phyloP scores from a whole-genome alignment of 169 alveolate genomes.

The Plasmodium gallinaceum region DNA sequence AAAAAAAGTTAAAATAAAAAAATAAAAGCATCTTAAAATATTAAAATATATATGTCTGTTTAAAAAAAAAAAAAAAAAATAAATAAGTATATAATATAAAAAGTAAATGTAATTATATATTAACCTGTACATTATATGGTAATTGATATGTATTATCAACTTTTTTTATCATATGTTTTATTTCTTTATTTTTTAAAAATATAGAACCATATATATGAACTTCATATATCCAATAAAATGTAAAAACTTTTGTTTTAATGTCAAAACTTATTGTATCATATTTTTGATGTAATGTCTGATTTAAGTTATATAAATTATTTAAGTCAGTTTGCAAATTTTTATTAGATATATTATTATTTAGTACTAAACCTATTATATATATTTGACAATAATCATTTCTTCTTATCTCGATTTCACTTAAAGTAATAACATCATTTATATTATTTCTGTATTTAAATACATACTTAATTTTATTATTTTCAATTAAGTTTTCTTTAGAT shows the following conservation, averaged over 20 bases:
- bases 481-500: conserved; percentile 18
- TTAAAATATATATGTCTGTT: neutral
- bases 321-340: conserved; percentile 28
- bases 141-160: conserved; percentile 5
- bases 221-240: conserved; percentile 68
- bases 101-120: neutral
- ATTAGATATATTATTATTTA: conserved; percentile 50
- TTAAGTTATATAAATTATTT: conserved; percentile 27
- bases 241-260: conserved; percentile 33
- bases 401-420: conserved; percentile 59
- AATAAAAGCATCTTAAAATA: neutral
- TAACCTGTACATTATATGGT: conserved; percentile 41
- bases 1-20: neutral
- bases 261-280: conserved; percentile 19
- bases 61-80: neutral
- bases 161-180: neutral
- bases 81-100: neutral
- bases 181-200: conserved; percentile 33
- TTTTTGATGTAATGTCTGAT: conserved; percentile 25
- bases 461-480: conserved; percentile 17
- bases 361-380: conserved; percentile 36
- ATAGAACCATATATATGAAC: conserved; percentile 66
- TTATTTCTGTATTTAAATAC: conserved; percentile 51
- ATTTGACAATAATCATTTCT: conserved; percentile 24
- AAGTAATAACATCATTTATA: conserved; percentile 63